Conservation (phyloP, 2,329 filamentous ascomycete species). For the Phyllosticta citriasiana region DNA sequence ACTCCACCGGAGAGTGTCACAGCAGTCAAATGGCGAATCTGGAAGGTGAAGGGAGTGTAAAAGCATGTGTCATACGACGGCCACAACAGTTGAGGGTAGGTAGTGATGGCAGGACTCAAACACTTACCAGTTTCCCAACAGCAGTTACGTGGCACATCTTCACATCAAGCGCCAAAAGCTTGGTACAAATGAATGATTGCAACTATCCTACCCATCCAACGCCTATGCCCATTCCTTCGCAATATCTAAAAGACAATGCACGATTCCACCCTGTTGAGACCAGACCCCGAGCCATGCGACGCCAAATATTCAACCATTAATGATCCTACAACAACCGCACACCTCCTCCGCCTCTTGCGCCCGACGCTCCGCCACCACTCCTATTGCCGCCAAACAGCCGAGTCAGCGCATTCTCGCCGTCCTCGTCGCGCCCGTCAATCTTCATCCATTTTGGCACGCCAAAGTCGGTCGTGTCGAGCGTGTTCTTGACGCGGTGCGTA, state of each 20-base stretch:
- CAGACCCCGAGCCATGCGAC: background rate
- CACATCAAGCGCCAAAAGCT: background rate
- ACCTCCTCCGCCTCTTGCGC: background rate
- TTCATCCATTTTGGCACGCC: slow-evolving; percentile 72
- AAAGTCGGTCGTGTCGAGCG: slow-evolving; percentile 61
- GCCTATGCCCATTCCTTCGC: background rate
- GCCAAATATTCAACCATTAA: background rate
- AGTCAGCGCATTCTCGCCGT: slow-evolving; percentile 3
- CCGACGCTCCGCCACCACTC: background rate
- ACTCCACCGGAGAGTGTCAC: too few species aligned
- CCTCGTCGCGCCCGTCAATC: slow-evolving; percentile 41
- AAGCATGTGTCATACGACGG: too few species aligned
- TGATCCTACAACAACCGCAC: background rate
- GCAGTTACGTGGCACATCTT: too few species aligned
- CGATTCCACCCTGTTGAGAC: background rate
- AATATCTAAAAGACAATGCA: background rate
- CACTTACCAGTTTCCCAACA: too few species aligned
- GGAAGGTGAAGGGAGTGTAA: too few species aligned
- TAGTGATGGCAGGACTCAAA: too few species aligned
- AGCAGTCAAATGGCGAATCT: too few species aligned
- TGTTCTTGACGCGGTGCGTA: slow-evolving; percentile 80
- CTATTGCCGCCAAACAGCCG: background rate
- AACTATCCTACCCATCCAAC: background rate
- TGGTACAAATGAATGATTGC: background rate
- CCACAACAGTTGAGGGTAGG: too few species aligned